Evolutionary conservation across 2,329 filamentous ascomycete species (phyloP), one percentile per base, ranked within the genome.

Genomic region (Chrysoporthe austroafricana): DNA sequence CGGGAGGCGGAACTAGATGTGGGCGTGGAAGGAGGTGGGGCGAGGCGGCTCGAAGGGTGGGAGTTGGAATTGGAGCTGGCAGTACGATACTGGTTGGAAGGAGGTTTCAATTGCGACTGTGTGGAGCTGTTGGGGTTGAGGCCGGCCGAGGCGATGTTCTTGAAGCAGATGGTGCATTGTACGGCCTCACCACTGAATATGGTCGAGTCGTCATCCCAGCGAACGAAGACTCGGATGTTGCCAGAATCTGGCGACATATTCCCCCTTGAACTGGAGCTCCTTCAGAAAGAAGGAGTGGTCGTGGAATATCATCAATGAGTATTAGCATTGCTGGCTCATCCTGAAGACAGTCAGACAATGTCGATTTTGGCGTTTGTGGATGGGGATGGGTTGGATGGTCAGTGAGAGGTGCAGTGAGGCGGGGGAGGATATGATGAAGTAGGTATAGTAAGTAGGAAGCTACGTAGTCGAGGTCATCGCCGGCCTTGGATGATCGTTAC

Each of bases 131-230:
- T 48, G 32, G 42, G 21, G 26, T 36, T 71, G 21, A 70, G 65
- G 78, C 71, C 62, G 50, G 80, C 81, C 62, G 86, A 76, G 54
- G 88, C 85, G 71, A 94, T 86, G 78, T 99, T 99, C 81, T 91
- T 95, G 82, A 99, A 99, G 62, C 93, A 97, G 78, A 99, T 97
- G 73, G 90, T 94, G 81, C 96, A 98, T 81, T 94, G 92, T 76
- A 98, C 88, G 76, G 97, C 91, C 84, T 99, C 96, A 79, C 96
- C 96, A 67, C 96, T 93, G 81, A 98, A 99, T 62, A 64, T 65
- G 66, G 66, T 64, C 70, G 92, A 94, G 79, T 95, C 90, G 77
- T 97, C 92, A 78, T 93, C 91, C 92, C 95, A 99, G 82, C 91
- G 90, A 79, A 99, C 93, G 79, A 95, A 97, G 80, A 97, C 95